These are phyloP conservation scores for Globisporangium viniferum DNA, from an alignment of 352 stramenopile genomes.

Conservation along the genomic window DNA sequence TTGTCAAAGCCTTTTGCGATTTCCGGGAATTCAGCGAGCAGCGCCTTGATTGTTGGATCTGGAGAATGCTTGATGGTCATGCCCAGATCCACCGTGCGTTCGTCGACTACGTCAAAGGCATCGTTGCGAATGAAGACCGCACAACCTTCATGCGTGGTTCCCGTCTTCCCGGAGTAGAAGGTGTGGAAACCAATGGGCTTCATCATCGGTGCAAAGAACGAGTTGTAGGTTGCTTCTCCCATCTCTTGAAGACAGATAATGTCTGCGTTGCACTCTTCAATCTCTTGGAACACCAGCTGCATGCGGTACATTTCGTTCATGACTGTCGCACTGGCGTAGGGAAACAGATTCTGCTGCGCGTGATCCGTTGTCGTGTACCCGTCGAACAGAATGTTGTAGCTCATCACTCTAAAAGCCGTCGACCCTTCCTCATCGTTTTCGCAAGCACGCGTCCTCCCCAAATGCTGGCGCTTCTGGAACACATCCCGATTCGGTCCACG, in stretches of 20 bases:
- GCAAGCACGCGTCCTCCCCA: slow-evolving; percentile 17
- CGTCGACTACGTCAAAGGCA: slow-evolving; percentile 46
- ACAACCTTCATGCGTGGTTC: slow-evolving; percentile 66
- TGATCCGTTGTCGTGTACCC: slow-evolving; percentile 64
- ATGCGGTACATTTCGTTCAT: slow-evolving; percentile 69
- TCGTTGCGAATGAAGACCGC: slow-evolving; percentile 43
- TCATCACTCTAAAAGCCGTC: slow-evolving; percentile 66
- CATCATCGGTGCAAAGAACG: slow-evolving; percentile 63
- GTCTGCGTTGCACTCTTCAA: slow-evolving; percentile 56
- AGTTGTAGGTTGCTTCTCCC: slow-evolving; percentile 45
- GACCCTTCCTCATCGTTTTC: slow-evolving; percentile 6
- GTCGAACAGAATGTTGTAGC: slow-evolving; percentile 78
- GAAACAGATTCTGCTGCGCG: slow-evolving; percentile 56
- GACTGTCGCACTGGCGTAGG: slow-evolving; percentile 40
- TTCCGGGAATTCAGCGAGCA: slow-evolving; percentile 60
- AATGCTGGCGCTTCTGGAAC: slow-evolving; percentile 36
- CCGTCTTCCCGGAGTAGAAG: slow-evolving; percentile 66
- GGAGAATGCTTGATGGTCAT: slow-evolving; percentile 29
- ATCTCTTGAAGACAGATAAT: slow-evolving; percentile 78
- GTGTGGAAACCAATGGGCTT: slow-evolving; percentile 40
- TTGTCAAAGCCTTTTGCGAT: slow-evolving; percentile 40
- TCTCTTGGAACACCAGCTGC: slow-evolving; percentile 72
- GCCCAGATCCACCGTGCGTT: slow-evolving; percentile 42
- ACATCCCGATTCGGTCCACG: slow-evolving; percentile 47
- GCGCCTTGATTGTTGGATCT: slow-evolving; percentile 26